These are phyloP conservation scores for Zarea fungicola DNA, from an alignment of 2,329 filamentous ascomycete genomes.

Conservation along the genomic window DNA sequence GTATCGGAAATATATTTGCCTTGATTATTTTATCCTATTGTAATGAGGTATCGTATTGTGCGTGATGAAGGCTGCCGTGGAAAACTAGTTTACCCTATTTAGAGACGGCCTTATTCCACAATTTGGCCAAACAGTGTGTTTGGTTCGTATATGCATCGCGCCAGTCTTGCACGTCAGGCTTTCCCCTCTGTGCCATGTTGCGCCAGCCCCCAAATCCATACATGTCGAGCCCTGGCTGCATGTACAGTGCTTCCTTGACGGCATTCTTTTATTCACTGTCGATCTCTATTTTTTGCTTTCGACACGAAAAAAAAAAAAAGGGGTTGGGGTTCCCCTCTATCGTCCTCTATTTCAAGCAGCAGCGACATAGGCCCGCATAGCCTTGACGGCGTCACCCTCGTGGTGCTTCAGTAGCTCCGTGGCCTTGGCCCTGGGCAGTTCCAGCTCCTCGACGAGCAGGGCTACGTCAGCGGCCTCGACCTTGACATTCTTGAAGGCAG, in stretches of 20 bases:
- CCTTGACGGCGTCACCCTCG: slow-evolving; percentile 64
- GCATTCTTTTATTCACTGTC: no score
- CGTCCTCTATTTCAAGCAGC: slow-evolving; percentile 14
- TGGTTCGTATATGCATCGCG: no score
- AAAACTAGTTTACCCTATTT: not conserved
- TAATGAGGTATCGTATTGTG: not conserved
- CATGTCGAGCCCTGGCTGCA: no score
- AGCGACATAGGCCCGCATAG: slow-evolving; percentile 53
- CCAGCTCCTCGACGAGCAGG: slow-evolving; percentile 67
- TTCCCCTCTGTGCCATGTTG: no score
- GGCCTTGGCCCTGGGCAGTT: slow-evolving; percentile 65
- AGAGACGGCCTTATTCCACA: no score
- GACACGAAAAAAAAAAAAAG: no score
- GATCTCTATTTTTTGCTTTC: no score
- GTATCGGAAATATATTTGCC: slow-evolving; percentile 6
- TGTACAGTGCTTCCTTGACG: no score
- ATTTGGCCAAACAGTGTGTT: no score
- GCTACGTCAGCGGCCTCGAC: slow-evolving; percentile 67
- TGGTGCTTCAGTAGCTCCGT: slow-evolving; percentile 68
- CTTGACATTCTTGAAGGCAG: slow-evolving; percentile 58
- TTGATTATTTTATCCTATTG: not conserved
- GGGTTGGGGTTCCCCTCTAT: no score
- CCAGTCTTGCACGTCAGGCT: no score
- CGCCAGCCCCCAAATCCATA: no score
- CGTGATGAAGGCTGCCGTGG: not conserved